These are phyloP conservation scores for Trichoderma sp. DNA, from an alignment of 2,329 filamentous ascomycete genomes.

Conservation along the genomic window DNA sequence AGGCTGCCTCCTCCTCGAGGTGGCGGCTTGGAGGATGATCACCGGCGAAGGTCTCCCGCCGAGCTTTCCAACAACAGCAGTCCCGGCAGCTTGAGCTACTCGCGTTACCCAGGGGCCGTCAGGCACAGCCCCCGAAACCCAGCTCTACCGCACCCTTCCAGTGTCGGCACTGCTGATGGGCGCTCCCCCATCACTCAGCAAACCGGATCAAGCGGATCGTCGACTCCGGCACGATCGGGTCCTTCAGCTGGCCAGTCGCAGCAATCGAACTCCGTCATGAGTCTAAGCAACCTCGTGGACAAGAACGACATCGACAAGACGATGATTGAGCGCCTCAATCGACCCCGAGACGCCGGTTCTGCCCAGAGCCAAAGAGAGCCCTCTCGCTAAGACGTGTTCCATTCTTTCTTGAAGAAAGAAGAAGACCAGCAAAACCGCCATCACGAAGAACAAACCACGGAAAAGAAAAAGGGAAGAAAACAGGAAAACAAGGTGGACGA, in stretches of 20 bases:
- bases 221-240: conserved; percentile 40
- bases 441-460: neutral
- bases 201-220: conserved; percentile 43
- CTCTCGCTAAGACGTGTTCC: conserved; percentile 21
- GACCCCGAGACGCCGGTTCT: conserved; percentile 35
- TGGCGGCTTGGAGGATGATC: conserved; percentile 51
- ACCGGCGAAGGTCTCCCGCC: conserved; percentile 54
- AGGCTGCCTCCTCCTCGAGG: conserved; percentile 50
- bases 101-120: conserved; percentile 40
- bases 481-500: neutral
- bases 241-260: conserved; percentile 29
- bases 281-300: conserved; percentile 54
- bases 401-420: neutral
- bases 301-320: conserved; percentile 57
- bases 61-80: conserved; percentile 54
- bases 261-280: conserved; percentile 52
- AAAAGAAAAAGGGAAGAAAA: neutral
- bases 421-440: neutral
- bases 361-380: conserved; percentile 15
- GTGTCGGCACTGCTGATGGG: conserved; percentile 35
- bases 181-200: conserved; percentile 43
- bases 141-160: conserved; percentile 40
- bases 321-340: conserved; percentile 58
- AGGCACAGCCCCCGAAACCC: conserved; percentile 47
- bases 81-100: conserved; percentile 47